Evolutionary conservation across 805 yeast genomes (phyloP).

Genomic region (Saccharomycopsis vini): DNA sequence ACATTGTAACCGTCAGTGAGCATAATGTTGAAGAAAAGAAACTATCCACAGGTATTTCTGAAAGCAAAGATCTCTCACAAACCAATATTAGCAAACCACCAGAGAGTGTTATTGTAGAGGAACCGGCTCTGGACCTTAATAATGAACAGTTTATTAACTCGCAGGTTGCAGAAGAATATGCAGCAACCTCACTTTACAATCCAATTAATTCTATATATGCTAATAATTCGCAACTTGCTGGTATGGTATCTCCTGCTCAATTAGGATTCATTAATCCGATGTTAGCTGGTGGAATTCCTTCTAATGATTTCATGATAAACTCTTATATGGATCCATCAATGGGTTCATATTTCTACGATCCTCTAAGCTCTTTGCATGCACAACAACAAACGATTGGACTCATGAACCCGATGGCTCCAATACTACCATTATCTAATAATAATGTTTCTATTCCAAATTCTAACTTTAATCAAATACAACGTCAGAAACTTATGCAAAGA

Average conservation of each 20-base stretch:
- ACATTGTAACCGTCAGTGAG: too few relatives aligned
- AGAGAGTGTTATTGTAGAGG: too few relatives aligned
- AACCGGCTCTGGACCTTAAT: too few relatives aligned
- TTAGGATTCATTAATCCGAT: not conserved
- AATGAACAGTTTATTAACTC: too few relatives aligned
- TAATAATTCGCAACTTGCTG: too few relatives aligned
- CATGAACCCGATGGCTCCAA: constrained; percentile 5
- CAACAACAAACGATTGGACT: constrained; percentile 11
- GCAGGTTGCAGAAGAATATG: not conserved
- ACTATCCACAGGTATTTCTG: too few relatives aligned
- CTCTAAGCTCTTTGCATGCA: constrained; percentile 8
- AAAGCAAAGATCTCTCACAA: too few relatives aligned
- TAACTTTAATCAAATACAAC: constrained; percentile 6
- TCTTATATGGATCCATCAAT: constrained; percentile 4
- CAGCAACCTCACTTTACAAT: too few relatives aligned
- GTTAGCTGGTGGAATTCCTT: not conserved
- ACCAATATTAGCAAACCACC: too few relatives aligned
- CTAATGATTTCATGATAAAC: constrained; percentile 3
- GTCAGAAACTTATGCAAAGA: constrained; percentile 7
- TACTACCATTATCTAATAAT: not conserved
- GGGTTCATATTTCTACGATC: too few relatives aligned
- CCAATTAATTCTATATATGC: too few relatives aligned
- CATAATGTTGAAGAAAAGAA: too few relatives aligned
- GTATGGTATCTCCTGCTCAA: not conserved
- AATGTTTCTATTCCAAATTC: not conserved